Percentiles rank a stretch among this genome's conserved stretches.
phyloP scores from a whole-genome alignment of 2,329 filamentous ascomycete species.

The Cadophora malorum region DNA sequence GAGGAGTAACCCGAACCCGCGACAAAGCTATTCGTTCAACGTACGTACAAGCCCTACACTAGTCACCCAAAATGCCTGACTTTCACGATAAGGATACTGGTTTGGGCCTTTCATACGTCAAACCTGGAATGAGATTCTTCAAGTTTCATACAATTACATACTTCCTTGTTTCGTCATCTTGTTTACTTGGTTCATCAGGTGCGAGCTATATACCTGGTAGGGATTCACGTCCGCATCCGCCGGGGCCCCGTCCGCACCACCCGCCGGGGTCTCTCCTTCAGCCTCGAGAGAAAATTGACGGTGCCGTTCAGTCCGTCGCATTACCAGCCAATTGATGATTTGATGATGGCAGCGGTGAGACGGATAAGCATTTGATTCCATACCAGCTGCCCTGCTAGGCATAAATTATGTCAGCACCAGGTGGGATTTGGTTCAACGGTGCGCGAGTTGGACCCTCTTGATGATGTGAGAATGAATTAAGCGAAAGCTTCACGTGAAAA shows the following conservation, averaged over 20 bases:
- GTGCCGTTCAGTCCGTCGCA: neutral
- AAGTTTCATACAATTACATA: no score
- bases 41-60: neutral
- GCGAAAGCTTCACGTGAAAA: conserved; percentile 5
- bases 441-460: neutral
- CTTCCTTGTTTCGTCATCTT: no score
- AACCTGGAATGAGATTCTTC: neutral
- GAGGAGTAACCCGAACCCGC: neutral
- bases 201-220: no score
- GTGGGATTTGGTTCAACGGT: neutral
- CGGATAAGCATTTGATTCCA: neutral
- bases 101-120: neutral
- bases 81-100: neutral
- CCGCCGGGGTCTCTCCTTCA: neutral
- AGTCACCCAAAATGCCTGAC: neutral
- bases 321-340: neutral
- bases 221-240: no score
- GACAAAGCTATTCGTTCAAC: neutral
- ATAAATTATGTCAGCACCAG: conserved; percentile 5
- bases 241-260: no score
- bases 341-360: neutral
- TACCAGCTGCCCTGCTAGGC: neutral
- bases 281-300: neutral
- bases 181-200: no score
- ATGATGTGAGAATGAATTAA: conserved; percentile 5